Evolutionary conservation across 1,139 yeast species (phyloP), one percentile per base, ranked within the genome.

Genomic region (Hanseniaspora uvarum): DNA sequence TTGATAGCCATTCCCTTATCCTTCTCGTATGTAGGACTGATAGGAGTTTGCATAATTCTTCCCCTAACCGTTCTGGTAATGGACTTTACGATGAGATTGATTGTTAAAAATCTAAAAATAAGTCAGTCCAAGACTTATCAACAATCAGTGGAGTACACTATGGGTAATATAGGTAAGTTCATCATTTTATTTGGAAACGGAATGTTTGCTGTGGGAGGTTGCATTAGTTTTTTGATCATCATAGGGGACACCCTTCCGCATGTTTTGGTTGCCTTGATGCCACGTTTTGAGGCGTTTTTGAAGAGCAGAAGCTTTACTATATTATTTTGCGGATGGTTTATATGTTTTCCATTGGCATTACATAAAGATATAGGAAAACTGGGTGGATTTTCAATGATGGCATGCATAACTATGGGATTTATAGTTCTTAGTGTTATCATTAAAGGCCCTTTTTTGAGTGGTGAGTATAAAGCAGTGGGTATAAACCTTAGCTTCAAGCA

Each of bases 231-330:
- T 68, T 85, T 95, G 59, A 92, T 89, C 54, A 89, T 89, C 60
- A 86, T 89, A 43, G 97, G 97, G 21, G 97, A 89, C 63, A 86
- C 96, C 0, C 81, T 89, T 40, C 97, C 97, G 0, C 96, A 87
- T 65, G 96, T 89, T 5, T 66, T 89, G 43, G 72, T 79, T 56
- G 46, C 39, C 16, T 30, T 50, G 33, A 34, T 50, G 24, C 53
- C 53, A 4, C 36, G 28, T 12, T 50, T 50, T 38, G 34, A 21
- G 5, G 80, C 89, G 2, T 68, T 88, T 38, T 75, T 86, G 56
- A 86, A 86, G 0, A 61, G 68, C 8, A 66, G 82, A 43, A 61
- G 62, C 59, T 59, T 68, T 24, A 58, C 87, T 8, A 88, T 89
- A 46, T 68, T 80, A 0, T 53, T 86, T 1, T 83, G 85, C 62